Conservation (phyloP, 2,329 filamentous ascomycete species). For the Fusarium denticulatum region DNA sequence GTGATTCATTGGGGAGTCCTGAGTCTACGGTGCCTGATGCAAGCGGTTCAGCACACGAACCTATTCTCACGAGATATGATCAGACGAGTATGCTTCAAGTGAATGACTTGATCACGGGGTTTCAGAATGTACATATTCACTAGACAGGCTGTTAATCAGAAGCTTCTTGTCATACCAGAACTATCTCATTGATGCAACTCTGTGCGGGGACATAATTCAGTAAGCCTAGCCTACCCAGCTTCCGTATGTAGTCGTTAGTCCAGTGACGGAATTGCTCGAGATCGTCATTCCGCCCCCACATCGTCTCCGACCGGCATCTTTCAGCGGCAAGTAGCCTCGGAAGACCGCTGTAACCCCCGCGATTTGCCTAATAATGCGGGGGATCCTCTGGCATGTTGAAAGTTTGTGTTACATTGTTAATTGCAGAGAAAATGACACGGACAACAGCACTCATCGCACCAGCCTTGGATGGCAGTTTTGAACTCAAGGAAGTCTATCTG, state of each 20-base stretch:
- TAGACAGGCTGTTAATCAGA: background rate
- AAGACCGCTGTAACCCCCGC: background rate
- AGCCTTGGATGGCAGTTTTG: background rate
- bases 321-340: background rate
- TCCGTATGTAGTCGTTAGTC: background rate
- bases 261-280: background rate
- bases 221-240: too few relatives aligned
- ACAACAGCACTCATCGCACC: conserved; percentile 13
- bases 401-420: background rate
- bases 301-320: conserved; percentile 11
- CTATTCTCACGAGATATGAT: background rate
- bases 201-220: background rate
- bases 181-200: too few relatives aligned
- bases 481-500: background rate
- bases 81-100: conserved; percentile 13
- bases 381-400: too few relatives aligned
- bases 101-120: background rate
- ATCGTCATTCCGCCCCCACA: background rate
- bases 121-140: conserved; percentile 4
- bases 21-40: background rate
- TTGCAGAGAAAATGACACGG: background rate
- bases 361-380: background rate
- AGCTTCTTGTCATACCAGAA: fast-evolving
- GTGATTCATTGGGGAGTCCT: background rate
- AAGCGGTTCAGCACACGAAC: background rate